These are phyloP conservation scores for Epichloe glyceriae DNA, from an alignment of 2,329 filamentous ascomycete genomes.

Conservation along the genomic window DNA sequence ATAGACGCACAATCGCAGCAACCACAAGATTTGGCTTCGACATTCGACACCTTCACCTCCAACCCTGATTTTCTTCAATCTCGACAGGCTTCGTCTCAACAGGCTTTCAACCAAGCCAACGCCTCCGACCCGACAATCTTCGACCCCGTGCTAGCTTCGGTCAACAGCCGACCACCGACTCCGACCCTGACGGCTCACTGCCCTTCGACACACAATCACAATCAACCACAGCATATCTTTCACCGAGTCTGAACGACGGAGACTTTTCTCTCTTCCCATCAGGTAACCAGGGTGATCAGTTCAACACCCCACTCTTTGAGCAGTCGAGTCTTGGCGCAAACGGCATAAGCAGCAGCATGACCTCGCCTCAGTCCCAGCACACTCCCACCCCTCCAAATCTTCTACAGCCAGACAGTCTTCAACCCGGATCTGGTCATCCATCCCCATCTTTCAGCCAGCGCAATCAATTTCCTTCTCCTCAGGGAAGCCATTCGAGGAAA, in stretches of 20 bases:
- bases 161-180: slow-evolving; percentile 25
- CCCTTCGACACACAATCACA: slow-evolving; percentile 31
- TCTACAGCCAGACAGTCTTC: slow-evolving; percentile 34
- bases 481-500: slow-evolving; percentile 39
- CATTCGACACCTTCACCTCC: slow-evolving; percentile 32
- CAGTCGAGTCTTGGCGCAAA: slow-evolving; percentile 28
- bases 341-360: slow-evolving; percentile 40
- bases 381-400: slow-evolving; percentile 44
- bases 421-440: slow-evolving; percentile 37
- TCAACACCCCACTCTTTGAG: slow-evolving; percentile 49
- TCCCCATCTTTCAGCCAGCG: slow-evolving; percentile 45
- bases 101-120: slow-evolving; percentile 16
- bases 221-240: slow-evolving; percentile 28
- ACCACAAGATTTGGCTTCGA: slow-evolving; percentile 22
- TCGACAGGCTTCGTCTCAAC: slow-evolving; percentile 26
- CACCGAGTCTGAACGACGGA: slow-evolving; percentile 36
- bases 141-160: slow-evolving; percentile 30
- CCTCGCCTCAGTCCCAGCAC: slow-evolving; percentile 41
- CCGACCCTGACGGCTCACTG: slow-evolving; percentile 23
- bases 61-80: slow-evolving; percentile 36
- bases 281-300: slow-evolving; percentile 40
- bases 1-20: slow-evolving; percentile 36
- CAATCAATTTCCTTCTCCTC: slow-evolving; percentile 40
- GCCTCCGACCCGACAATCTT: slow-evolving; percentile 25
- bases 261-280: slow-evolving; percentile 56